Base-by-base conservation (phyloP, 345 rosid species). In the Geranium rotundifolium region DNA sequence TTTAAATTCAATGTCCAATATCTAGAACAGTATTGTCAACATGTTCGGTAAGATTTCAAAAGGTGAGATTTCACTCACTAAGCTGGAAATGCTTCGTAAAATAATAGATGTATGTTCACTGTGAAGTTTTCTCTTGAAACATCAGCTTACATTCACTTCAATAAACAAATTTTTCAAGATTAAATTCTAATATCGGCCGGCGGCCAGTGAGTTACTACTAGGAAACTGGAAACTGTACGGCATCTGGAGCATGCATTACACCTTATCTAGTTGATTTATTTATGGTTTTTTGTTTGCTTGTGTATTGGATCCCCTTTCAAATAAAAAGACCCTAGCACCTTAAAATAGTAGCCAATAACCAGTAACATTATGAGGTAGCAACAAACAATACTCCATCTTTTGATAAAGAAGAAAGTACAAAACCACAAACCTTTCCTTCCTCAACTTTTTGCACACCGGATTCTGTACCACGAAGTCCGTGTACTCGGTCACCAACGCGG, bases 361-460 rank as follows among this genome's bases (percentile, higher is more conserved):
- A 37, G 12, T 37, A 37, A 37, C 46, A 37, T 5, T 37, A 37
- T 5, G 46, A 37, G 12, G 46, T 37, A 46, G 3, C 12, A 46
- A 12, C 52, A 7, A 46, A 46, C 12, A 46, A 46, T 46, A 34
- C 41, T 34, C 54, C 41, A 34, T 60, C 23, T 3, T 27, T 10
- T 23, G 50, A 56, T 17, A 49, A 0, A 15, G 8, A 64, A 17
- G 29, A 50, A 27, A 29, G 54, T 50, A 56, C 5, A 30, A 23
- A 63, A 15, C 55, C 16, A 71, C 83, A 18, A 67, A 87, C 99
- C 96, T 90, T 93, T 72, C 96, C 99, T 77, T 93, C 96, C 81
- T 93, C 97, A 80, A 93, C 76, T 75, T 88, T 90, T 80, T 81
- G 83, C 62, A 82, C 75, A 64, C 86, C 83, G 62, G 90, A 71